These are phyloP conservation scores for Batkoa obscura DNA, from an alignment of 371 early-diverging fungal genomes.

Conservation along the genomic window DNA sequence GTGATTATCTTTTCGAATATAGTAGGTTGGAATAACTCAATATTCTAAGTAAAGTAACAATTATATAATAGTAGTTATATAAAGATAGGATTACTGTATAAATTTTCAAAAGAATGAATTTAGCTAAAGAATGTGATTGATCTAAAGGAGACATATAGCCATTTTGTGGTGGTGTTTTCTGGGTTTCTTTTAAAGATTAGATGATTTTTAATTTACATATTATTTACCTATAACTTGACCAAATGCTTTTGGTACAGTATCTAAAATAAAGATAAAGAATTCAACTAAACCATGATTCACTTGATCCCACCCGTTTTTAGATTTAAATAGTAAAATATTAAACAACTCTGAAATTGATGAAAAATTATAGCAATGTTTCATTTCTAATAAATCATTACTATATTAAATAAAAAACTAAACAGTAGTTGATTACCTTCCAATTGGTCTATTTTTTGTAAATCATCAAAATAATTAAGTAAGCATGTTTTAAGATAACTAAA, in stretches of 20 bases:
- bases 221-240: background rate
- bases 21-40: background rate
- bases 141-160: background rate
- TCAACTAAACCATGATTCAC: slow-evolving; percentile 2
- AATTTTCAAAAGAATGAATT: background rate
- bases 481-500: background rate
- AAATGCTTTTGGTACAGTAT: background rate
- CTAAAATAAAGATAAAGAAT: slow-evolving; percentile 1
- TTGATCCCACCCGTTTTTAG: slow-evolving; percentile 1
- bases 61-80: too few species aligned
- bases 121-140: background rate
- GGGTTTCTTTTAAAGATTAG: background rate
- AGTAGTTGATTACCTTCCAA: background rate
- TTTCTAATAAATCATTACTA: background rate
- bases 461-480: background rate
- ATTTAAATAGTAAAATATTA: background rate
- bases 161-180: background rate
- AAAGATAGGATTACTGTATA: too few species aligned
- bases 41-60: background rate
- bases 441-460: background rate
- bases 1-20: slow-evolving; percentile 1
- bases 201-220: background rate
- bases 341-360: background rate
- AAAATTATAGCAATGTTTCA: background rate
- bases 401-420: too few species aligned